Percentiles rank a stretch among this genome's conserved stretches.
Evolutionary conservation across 352 stramenopile genomes (phyloP).

Genomic region (Pythium grandisporangium): DNA sequence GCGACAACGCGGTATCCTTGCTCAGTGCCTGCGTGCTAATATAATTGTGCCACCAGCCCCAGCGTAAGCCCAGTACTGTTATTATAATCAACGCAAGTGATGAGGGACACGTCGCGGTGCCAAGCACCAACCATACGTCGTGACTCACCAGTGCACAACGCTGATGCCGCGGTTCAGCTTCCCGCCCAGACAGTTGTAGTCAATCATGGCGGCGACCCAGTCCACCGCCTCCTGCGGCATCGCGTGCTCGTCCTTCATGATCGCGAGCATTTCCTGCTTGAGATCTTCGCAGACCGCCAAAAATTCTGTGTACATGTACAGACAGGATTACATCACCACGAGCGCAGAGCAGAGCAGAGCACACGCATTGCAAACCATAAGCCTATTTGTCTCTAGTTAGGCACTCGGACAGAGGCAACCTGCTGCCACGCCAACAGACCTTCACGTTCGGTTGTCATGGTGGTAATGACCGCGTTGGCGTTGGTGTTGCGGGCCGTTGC

Average conservation of each 20-base stretch:
- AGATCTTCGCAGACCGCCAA: constrained; percentile 60
- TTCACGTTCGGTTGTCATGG: constrained; percentile 13
- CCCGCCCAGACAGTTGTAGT: constrained; percentile 97
- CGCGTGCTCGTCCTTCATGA: constrained; percentile 46
- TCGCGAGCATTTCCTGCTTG: constrained; percentile 68
- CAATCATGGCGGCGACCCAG: constrained; percentile 77
- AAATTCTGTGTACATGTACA: constrained; percentile 77
- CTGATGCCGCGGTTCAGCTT: constrained; percentile 98
- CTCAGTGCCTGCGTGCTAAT: constrained; percentile 53
- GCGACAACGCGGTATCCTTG: constrained; percentile 29
- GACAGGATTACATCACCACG: not conserved
- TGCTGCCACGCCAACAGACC: constrained; percentile 1
- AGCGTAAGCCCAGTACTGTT: no score
- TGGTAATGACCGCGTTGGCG: no score
- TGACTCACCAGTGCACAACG: constrained; percentile 82
- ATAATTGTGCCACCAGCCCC: no score
- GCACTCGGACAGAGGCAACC: not conserved
- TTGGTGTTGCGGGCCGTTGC: no score
- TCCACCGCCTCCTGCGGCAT: constrained; percentile 76
- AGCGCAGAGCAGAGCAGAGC: no score
- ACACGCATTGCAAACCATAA: no score
- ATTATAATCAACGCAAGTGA: no score
- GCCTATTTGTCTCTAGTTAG: no score
- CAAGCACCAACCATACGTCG: no score
- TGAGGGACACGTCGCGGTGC: no score